Base-by-base conservation (phyloP, 352 stramenopile species). In the Thraustotheca clavata region DNA sequence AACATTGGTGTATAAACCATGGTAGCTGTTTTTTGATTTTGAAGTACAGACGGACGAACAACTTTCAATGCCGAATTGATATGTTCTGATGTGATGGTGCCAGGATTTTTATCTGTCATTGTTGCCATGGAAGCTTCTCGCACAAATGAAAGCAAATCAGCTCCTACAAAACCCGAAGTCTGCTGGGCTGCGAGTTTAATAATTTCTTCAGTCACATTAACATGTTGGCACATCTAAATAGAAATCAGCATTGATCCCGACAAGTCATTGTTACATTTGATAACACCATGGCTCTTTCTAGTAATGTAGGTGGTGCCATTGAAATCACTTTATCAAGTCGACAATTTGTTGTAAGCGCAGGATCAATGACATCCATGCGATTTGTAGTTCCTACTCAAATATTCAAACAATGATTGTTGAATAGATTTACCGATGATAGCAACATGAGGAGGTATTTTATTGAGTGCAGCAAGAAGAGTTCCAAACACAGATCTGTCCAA, bases 321-420 rank as follows among this genome's bases (percentile, higher is more conserved):
- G 85, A 82, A 5, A 99, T 76, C 69, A 98, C 78, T n/a, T 91
- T 72, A 71, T 99, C 96, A 65, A 99, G 95, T 50, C 97, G 84
- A 2, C 96, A 95, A 57, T 97, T 98, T n/a, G 95, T 92, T 20
- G 96, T 76, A 4, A 99, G 77, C 1, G 95, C 90, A 4, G 85
- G 70, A 69, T 99, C 96, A 18, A 98, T 68, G 47, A 87, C 76
- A 29, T 94, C 75, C 2, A 86, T 68, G 20, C 84, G 79, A 47
- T 73, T 94, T 8, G 87, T 96, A 5, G 83, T 89, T 20, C 34
- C 73, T 59, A 71, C 5, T 14, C 60, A 5, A 71, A 40, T 14
- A 70, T 36, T 20, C 18, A 2, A 5, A 72, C 65, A n/a, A 75
- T 61, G 3, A 33, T 29, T 59, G n/a, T 20, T 62, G 16, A 49